Evolutionary conservation across 2,329 filamentous ascomycete species (phyloP).

Genomic region (Cordyceps sp.): DNA sequence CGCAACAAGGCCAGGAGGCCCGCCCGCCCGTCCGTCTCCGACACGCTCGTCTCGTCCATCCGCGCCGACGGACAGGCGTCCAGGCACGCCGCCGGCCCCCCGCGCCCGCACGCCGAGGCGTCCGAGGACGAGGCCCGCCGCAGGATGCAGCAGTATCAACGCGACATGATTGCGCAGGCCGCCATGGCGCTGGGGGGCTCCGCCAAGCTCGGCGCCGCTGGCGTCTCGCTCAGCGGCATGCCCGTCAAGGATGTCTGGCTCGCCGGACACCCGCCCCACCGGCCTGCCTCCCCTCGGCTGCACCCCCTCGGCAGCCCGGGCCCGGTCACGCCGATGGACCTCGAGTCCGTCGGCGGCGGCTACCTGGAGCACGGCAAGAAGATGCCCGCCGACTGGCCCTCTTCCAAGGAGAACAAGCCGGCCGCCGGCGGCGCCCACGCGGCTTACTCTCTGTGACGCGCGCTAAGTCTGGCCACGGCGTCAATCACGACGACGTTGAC

Average conservation of each 20-base stretch:
- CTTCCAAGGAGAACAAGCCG: background rate
- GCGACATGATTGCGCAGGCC: conserved; percentile 44
- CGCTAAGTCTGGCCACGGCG: background rate
- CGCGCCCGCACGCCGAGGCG: conserved; percentile 3
- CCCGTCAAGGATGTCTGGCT: conserved; percentile 21
- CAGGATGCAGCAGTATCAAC: conserved; percentile 39
- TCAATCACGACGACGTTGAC: background rate
- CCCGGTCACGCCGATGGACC: conserved; percentile 44
- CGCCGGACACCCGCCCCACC: conserved; percentile 20
- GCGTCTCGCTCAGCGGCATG: conserved; percentile 17
- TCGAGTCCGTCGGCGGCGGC: conserved; percentile 23
- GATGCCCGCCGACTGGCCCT: background rate
- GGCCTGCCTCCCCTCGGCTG: conserved; percentile 32
- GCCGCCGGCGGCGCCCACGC: background rate
- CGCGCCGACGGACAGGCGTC: conserved; percentile 20
- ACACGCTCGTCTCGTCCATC: conserved; percentile 13
- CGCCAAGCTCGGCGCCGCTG: conserved; percentile 5
- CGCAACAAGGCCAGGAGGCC: conserved; percentile 9
- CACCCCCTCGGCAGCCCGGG: conserved; percentile 39
- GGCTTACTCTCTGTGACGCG: conserved; percentile 1
- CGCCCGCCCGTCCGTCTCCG: conserved; percentile 7
- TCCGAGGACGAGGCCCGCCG: conserved; percentile 28
- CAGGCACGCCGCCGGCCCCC: conserved; percentile 1
- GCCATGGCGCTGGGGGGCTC: conserved; percentile 22
- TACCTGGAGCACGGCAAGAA: conserved; percentile 15